phyloP scores from a whole-genome alignment of 2,329 filamentous ascomycete species.

The Sporothrix sp. region DNA sequence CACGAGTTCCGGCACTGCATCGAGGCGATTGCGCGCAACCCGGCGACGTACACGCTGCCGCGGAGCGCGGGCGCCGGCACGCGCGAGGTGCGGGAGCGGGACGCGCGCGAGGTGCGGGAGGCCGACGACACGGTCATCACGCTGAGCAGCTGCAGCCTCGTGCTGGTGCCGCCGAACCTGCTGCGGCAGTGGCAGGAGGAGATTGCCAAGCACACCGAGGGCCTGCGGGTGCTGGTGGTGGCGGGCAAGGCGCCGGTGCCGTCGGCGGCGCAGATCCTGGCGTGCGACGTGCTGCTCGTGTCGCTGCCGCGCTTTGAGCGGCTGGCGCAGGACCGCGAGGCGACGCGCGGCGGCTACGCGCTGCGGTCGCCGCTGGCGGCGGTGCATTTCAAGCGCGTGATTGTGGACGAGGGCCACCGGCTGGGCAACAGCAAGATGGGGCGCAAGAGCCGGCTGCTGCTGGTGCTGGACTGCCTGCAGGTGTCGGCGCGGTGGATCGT shows the following conservation, averaged over 20 bases:
- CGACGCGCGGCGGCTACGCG: conserved; percentile 21
- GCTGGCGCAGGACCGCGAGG: conserved; percentile 39
- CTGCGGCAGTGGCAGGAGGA: conserved; percentile 77
- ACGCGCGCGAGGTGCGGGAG: neutral
- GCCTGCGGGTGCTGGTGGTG: conserved; percentile 56
- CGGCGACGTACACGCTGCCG: conserved; percentile 49
- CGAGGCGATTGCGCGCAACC: conserved; percentile 46
- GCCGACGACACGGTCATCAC: conserved; percentile 32
- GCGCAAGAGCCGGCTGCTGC: conserved; percentile 46
- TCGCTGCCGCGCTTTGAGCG: conserved; percentile 63
- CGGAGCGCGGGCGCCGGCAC: conserved; percentile 25
- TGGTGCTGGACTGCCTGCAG: conserved; percentile 42
- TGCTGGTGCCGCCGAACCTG: conserved; percentile 76
- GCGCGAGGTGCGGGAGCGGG: too few relatives aligned
- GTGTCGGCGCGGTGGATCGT: conserved; percentile 78
- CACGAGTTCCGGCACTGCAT: conserved; percentile 46
- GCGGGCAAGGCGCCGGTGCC: conserved; percentile 46
- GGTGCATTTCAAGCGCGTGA: conserved; percentile 77
- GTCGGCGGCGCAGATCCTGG: conserved; percentile 43
- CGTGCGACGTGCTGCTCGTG: conserved; percentile 70
- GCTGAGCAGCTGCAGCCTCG: conserved; percentile 59
- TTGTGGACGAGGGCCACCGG: conserved; percentile 86
- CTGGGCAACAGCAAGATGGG: conserved; percentile 56
- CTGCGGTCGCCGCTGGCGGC: conserved; percentile 49
- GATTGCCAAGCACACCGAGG: conserved; percentile 64